Percentiles rank a stretch among this genome's conserved stretches.
phyloP scores from a whole-genome alignment of 805 yeast species.

The Scheffersomyces ergatensis region DNA sequence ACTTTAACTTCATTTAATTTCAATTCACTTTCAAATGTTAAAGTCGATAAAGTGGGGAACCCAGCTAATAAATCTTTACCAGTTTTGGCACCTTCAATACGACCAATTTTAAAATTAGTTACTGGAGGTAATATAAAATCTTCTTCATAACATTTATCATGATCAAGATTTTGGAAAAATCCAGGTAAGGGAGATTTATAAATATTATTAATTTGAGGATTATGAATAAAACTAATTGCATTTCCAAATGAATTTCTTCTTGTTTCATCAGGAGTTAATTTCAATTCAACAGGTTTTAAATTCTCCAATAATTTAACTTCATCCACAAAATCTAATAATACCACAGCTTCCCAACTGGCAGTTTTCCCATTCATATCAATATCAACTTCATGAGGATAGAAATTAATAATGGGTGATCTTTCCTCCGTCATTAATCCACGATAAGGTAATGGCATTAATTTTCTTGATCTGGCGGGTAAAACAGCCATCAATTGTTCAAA shows the following conservation, averaged over 20 bases:
- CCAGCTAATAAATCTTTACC: slow-evolving; percentile 83
- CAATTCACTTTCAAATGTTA: slow-evolving; percentile 58
- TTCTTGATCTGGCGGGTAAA: slow-evolving; percentile 85
- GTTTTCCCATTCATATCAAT: slow-evolving; percentile 92
- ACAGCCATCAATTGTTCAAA: slow-evolving; percentile 98
- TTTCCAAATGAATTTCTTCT: slow-evolving; percentile 72
- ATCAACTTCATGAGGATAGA: slow-evolving; percentile 85
- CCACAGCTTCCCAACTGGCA: slow-evolving; percentile 98
- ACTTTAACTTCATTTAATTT: slow-evolving; percentile 65
- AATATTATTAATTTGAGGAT: slow-evolving; percentile 68
- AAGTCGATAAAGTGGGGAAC: slow-evolving; percentile 77
- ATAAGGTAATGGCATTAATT: slow-evolving; percentile 73
- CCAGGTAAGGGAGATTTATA: slow-evolving; percentile 78
- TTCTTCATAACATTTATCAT: slow-evolving; percentile 73
- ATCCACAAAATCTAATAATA: slow-evolving; percentile 87
- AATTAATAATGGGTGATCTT: slow-evolving; percentile 82
- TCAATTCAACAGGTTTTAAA: slow-evolving; percentile 61
- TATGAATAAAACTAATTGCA: slow-evolving; percentile 65
- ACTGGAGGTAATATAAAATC: slow-evolving; percentile 51
- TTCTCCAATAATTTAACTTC: slow-evolving; percentile 70
- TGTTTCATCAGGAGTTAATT: slow-evolving; percentile 67
- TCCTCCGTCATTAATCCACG: slow-evolving; percentile 84
- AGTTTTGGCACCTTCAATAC: slow-evolving; percentile 60
- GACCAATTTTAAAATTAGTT: slow-evolving; percentile 48
- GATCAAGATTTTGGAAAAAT: slow-evolving; percentile 72